phyloP scores from a whole-genome alignment of 306 rosid genomes.

The Vigna reflexopilosa region DNA sequence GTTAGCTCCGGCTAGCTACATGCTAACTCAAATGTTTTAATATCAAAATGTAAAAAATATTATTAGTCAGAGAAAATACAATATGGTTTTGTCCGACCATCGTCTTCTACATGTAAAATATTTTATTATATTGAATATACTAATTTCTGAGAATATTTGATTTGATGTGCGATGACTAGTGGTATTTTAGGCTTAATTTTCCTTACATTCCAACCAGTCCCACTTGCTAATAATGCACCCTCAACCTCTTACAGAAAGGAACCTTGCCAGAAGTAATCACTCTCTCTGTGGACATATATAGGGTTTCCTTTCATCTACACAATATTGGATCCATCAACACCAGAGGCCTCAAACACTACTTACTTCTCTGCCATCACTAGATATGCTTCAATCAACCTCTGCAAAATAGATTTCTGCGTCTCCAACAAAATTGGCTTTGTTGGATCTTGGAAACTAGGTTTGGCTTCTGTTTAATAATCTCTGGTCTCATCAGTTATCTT shows the following conservation, averaged over 20 bases:
- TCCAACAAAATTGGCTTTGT: slow-evolving; percentile 24
- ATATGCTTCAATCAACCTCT: slow-evolving; percentile 29
- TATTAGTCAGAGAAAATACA: slow-evolving; percentile 11
- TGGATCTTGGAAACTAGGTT: slow-evolving; percentile 43
- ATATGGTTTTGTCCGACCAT: slow-evolving; percentile 65
- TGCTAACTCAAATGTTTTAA: slow-evolving; percentile 38
- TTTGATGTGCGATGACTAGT: slow-evolving; percentile 52
- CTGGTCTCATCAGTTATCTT: slow-evolving; percentile 12
- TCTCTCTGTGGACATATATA: slow-evolving; percentile 23
- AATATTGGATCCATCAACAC: slow-evolving; percentile 45
- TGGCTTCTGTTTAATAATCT: slow-evolving; percentile 44
- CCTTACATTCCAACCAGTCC: slow-evolving; percentile 49
- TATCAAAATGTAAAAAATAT: slow-evolving; percentile 8
- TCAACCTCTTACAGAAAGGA: slow-evolving; percentile 43
- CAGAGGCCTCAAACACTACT: background rate
- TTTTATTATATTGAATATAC: slow-evolving; percentile 42
- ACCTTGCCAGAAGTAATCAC: slow-evolving; percentile 39
- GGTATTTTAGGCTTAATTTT: slow-evolving; percentile 52
- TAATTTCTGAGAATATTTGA: slow-evolving; percentile 56
- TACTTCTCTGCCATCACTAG: slow-evolving; percentile 17
- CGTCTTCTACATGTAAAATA: slow-evolving; percentile 61
- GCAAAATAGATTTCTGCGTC: slow-evolving; percentile 38
- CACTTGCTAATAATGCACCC: slow-evolving; percentile 48
- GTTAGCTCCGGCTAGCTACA: slow-evolving; percentile 46
- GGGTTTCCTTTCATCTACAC: slow-evolving; percentile 49